Evolutionary conservation across 2,329 filamentous ascomycete genomes (phyloP).

Genomic region (Periconia macrospinosa): DNA sequence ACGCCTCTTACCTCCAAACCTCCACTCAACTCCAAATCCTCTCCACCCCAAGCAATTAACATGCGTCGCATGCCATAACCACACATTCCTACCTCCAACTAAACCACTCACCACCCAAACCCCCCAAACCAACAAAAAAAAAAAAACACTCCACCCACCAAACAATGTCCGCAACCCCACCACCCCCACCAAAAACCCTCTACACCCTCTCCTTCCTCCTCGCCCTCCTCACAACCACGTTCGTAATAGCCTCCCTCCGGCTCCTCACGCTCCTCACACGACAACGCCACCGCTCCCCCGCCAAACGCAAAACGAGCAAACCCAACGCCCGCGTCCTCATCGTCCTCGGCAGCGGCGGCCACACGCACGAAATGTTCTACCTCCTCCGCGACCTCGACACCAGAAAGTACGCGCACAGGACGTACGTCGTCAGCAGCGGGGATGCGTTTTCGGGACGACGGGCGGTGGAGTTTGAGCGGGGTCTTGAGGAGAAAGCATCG

Average conservation of each 20-base stretch:
- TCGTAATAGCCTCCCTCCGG: conserved; percentile 41
- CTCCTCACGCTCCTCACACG: conserved; percentile 44
- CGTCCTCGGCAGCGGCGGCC: conserved; percentile 88
- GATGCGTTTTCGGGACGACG: conserved; percentile 71
- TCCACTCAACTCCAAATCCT: too few species aligned
- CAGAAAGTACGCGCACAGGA: conserved; percentile 62
- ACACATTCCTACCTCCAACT: too few species aligned
- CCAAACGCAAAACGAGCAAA: conserved; percentile 21
- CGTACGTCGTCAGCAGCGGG: conserved; percentile 78
- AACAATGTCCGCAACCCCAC: neutral
- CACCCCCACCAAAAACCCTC: conserved; percentile 15
- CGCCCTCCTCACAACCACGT: conserved; percentile 35
- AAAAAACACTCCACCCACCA: too few species aligned
- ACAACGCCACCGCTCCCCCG: conserved; percentile 12
- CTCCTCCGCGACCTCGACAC: conserved; percentile 67
- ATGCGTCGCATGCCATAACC: too few species aligned
- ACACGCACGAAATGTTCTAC: conserved; percentile 91
- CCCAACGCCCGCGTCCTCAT: conserved; percentile 66
- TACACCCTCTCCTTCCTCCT: conserved; percentile 33
- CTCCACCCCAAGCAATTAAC: too few species aligned
- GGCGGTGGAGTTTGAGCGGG: conserved; percentile 65
- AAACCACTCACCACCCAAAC: too few species aligned
- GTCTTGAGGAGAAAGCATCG: conserved; percentile 22
- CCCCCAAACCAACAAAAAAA: too few species aligned
- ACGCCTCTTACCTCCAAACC: neutral